These are phyloP conservation scores for Hanseniaspora uvarum DNA, from an alignment of 1,139 yeast species.

Conservation along the genomic window DNA sequence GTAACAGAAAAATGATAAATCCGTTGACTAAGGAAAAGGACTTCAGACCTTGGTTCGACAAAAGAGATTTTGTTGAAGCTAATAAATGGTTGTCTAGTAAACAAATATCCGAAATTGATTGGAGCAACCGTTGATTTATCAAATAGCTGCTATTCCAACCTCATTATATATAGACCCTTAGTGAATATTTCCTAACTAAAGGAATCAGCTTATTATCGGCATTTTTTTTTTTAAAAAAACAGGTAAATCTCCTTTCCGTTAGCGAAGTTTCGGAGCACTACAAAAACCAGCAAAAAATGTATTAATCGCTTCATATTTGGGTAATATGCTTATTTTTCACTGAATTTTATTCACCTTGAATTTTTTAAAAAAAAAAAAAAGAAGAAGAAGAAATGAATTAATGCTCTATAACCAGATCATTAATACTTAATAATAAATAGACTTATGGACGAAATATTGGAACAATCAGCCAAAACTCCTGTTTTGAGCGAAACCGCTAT, in stretches of 20 bases:
- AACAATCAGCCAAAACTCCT: not conserved
- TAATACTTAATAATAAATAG: not conserved
- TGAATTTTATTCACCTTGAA: too few species aligned
- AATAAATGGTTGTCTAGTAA: conserved; percentile 55
- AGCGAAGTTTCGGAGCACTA: too few species aligned
- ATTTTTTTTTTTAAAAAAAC: too few species aligned
- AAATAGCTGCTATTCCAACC: not conserved
- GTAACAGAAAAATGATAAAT: conserved; percentile 39
- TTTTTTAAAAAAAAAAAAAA: too few species aligned
- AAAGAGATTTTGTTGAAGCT: conserved; percentile 55
- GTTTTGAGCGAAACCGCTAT: not conserved
- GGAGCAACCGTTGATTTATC: conserved; percentile 34
- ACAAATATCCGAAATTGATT: conserved; percentile 43
- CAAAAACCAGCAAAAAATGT: too few species aligned
- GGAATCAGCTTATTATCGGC: too few species aligned
- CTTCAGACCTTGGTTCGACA: conserved; percentile 66
- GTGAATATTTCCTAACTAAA: not conserved
- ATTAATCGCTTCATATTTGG: too few species aligned
- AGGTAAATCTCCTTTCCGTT: too few species aligned
- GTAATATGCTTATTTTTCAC: too few species aligned
- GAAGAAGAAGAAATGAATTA: not conserved
- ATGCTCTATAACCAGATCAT: not conserved
- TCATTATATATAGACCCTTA: not conserved
- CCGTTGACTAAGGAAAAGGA: conserved; percentile 6
- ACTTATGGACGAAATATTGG: not conserved